phyloP scores from a whole-genome alignment of 805 yeast species.

The Candida sanyiensis region DNA sequence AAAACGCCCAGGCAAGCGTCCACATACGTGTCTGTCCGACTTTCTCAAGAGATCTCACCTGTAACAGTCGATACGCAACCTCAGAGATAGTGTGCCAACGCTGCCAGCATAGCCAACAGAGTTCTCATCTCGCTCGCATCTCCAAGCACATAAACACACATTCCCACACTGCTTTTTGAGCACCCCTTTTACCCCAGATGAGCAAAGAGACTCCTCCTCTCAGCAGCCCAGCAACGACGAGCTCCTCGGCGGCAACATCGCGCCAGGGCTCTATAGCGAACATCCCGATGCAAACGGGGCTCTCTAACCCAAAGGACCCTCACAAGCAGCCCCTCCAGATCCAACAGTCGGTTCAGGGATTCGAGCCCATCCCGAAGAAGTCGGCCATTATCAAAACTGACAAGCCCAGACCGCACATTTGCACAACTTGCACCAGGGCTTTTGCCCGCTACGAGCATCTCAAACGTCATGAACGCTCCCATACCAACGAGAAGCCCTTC shows the following conservation, averaged over 20 bases:
- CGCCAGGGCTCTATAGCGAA: constrained; percentile 5
- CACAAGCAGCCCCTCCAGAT: constrained; percentile 17
- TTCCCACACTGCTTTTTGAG: neutral
- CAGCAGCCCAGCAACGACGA: neutral
- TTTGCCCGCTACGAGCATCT: constrained; percentile 94
- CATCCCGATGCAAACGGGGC: constrained; percentile 11
- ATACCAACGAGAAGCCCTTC: constrained; percentile 93
- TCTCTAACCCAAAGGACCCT: constrained; percentile 10
- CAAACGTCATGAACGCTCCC: constrained; percentile 89
- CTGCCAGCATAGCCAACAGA: too few relatives aligned
- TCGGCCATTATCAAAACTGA: constrained; percentile 81
- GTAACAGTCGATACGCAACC: too few relatives aligned
- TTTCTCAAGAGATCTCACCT: too few relatives aligned
- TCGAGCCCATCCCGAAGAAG: constrained; percentile 79
- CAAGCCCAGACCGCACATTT: constrained; percentile 90
- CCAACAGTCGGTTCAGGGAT: constrained; percentile 26
- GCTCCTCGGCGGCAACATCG: constrained; percentile 1
- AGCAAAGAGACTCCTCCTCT: neutral
- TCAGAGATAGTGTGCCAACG: too few relatives aligned
- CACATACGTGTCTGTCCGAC: too few relatives aligned
- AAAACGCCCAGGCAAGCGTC: too few relatives aligned
- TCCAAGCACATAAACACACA: neutral
- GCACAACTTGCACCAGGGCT: constrained; percentile 87
- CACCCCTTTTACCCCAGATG: neutral
- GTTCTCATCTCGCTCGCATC: too few relatives aligned